Base-by-base conservation (phyloP, 495 filamentous ascomycete genomes). In the Aspergillus funiculosus region DNA sequence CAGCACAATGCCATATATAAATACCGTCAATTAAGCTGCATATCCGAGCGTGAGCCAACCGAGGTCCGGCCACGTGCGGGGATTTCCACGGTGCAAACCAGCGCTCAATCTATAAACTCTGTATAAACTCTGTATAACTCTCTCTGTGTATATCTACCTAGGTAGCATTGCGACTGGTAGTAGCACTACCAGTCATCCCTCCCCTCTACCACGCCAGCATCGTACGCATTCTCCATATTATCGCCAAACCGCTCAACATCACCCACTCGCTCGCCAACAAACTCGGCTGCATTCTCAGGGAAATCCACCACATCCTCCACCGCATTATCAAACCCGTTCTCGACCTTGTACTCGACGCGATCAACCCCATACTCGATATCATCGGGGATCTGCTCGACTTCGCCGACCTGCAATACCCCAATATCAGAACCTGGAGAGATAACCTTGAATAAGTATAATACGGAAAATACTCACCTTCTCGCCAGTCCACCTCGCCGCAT, bases 401-500 rank as follows among this genome's bases (percentile, higher is more conserved):
- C 61, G 25, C 61, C 61, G 43, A 63, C 60, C 62, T 63, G 37
- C n/a, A 30, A 31, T 7, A 41, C n/a, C n/a, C n/a, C 5, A 6
- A 19, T 24, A 37, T 38, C 18, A 52, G 20, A 6, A 28, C 37
- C 14, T 34, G 9, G 9, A 17, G 15, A 34, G n/a, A 5, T 34
- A 34, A 15, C 32, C 32, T 5, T 43, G n/a, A 14, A 27, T 21
- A 39, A 26, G 20, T 10, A 28, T 26, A 26, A 10, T 21, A 35
- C 2, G 13, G 19, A 18, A 21, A 7, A 15, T 26, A 39, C 44
- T 26, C 54, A 65, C 61, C 52, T 61, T 65, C 28, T 61, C 44
- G 6, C 65, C 65, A 2, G 62, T 61, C 65, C 65, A 71, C 15
- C 56, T 32, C 13, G 67, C 65, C n/a, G 62, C 63, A 46, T 71